Percentiles rank a stretch among this genome's conserved stretches.
Conservation (phyloP, 2,329 filamentous ascomycete species). For the Ophiostoma perfectum region DNA sequence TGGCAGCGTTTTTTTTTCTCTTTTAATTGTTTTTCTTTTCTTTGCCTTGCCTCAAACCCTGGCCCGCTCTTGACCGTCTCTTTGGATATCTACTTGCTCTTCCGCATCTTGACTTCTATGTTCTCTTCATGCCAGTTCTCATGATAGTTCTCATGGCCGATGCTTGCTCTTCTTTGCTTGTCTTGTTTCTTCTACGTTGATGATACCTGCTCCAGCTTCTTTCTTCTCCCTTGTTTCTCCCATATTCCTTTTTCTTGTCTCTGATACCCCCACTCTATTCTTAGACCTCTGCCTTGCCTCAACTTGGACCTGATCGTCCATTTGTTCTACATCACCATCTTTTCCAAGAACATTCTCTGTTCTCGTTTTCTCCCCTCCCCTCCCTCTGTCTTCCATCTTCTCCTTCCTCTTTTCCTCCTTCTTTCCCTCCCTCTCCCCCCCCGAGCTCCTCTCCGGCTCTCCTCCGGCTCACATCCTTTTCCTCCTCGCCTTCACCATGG, state of each 20-base stretch:
- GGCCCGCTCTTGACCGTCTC: neutral
- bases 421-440: neutral
- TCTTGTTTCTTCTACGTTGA: neutral
- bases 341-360: neutral
- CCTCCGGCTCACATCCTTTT: neutral
- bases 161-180: neutral
- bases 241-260: conserved; percentile 9
- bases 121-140: neutral
- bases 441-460: neutral
- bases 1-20: neutral
- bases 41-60: no score
- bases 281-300: neutral
- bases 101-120: neutral
- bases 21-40: neutral
- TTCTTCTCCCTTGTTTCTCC: neutral
- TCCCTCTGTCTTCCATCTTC: neutral
- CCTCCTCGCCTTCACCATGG: conserved; percentile 22
- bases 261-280: neutral
- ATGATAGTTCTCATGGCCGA: neutral
- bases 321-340: neutral
- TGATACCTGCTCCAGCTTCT: neutral
- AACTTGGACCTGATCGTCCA: neutral
- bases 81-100: neutral
- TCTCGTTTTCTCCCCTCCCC: neutral
- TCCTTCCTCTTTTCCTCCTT: neutral